Conservation (phyloP, 1,139 yeast species). For the Candida albicans region DNA sequence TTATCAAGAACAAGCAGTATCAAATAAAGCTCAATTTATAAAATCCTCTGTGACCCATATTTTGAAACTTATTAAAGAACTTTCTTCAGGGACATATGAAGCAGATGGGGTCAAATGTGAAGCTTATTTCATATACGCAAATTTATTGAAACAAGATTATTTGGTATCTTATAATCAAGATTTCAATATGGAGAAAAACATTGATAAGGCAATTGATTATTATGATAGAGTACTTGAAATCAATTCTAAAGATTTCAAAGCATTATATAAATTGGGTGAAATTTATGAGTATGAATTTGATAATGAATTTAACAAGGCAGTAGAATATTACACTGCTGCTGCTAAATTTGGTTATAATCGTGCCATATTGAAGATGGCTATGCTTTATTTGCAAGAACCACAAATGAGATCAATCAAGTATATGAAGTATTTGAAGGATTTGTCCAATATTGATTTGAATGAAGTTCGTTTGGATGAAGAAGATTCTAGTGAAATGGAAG, state of each 20-base stretch:
- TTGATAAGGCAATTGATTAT: conserved; percentile 31
- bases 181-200: conserved; percentile 35
- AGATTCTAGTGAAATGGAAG: conserved; percentile 44
- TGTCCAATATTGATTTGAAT: conserved; percentile 37
- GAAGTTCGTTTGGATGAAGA: conserved; percentile 39
- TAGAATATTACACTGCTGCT: conserved; percentile 37
- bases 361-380: conserved; percentile 45
- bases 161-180: conserved; percentile 34
- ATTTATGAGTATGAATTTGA: conserved; percentile 37
- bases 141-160: conserved; percentile 41
- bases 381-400: conserved; percentile 39
- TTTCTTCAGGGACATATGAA: conserved; percentile 25
- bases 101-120: conserved; percentile 28
- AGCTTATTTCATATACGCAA: conserved; percentile 40
- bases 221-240: conserved; percentile 35
- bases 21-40: conserved; percentile 38
- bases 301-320: conserved; percentile 33
- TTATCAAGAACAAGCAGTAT: conserved; percentile 29
- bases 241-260: conserved; percentile 35
- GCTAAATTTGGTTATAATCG: conserved; percentile 46
- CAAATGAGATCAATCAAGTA: conserved; percentile 36
- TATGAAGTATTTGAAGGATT: conserved; percentile 38
- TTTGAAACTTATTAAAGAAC: conserved; percentile 37
- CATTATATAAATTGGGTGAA: conserved; percentile 43
- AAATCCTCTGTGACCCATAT: conserved; percentile 45